Evolutionary conservation across 2,329 filamentous ascomycete genomes (phyloP).

Genomic region (Elsinoe arachidis): DNA sequence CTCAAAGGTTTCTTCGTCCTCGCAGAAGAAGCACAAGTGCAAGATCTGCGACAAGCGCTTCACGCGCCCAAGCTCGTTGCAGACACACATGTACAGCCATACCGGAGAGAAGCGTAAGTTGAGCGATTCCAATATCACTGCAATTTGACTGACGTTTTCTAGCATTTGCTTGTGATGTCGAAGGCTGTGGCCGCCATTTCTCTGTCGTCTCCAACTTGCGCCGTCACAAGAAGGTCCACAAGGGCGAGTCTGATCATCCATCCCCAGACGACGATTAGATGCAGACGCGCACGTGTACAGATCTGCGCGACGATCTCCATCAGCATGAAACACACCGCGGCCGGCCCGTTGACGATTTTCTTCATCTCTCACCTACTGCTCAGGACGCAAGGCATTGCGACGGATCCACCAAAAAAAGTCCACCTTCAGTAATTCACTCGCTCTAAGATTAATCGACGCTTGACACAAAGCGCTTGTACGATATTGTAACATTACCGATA

Average conservation of each 20-base stretch:
- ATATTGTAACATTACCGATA: slow-evolving; percentile 11
- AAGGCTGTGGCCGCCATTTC: slow-evolving; percentile 91
- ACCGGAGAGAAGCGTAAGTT: slow-evolving; percentile 94
- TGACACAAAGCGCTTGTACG: not conserved
- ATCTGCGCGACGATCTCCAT: not conserved
- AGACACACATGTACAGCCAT: slow-evolving; percentile 98
- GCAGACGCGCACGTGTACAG: not conserved
- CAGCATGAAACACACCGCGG: not conserved
- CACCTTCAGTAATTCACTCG: slow-evolving; percentile 12
- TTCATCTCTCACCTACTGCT: slow-evolving; percentile 1
- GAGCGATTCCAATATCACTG: not conserved
- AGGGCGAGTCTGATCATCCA: slow-evolving; percentile 51
- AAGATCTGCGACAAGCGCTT: slow-evolving; percentile 98
- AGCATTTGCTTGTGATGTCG: slow-evolving; percentile 92
- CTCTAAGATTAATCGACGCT: slow-evolving; percentile 2
- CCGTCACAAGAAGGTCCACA: slow-evolving; percentile 93
- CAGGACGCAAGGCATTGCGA: slow-evolving; percentile 10
- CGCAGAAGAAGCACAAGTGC: slow-evolving; percentile 99
- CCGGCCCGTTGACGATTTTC: slow-evolving; percentile 12
- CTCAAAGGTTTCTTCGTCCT: slow-evolving; percentile 89
- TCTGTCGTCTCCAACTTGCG: slow-evolving; percentile 94
- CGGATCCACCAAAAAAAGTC: not conserved
- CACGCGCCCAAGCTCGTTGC: slow-evolving; percentile 83
- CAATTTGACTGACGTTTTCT: slow-evolving; percentile 19
- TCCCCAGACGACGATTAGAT: slow-evolving; percentile 40